These are phyloP conservation scores for Cucumis melo DNA, from an alignment of 306 rosid species.

Conservation along the genomic window DNA sequence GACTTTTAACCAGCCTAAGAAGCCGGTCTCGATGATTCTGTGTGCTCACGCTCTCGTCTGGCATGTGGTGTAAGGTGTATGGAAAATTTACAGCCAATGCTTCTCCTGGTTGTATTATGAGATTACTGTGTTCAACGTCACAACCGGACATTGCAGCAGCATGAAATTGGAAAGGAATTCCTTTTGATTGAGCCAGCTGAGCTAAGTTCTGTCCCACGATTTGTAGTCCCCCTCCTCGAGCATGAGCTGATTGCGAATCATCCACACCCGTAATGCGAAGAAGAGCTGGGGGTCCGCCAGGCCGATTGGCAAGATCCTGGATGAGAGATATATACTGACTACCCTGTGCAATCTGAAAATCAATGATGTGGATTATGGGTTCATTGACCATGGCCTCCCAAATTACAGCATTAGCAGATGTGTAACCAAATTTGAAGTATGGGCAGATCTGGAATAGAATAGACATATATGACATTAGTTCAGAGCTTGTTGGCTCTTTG, in stretches of 20 bases:
- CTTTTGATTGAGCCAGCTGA: conserved; percentile 22
- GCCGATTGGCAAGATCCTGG: conserved; percentile 38
- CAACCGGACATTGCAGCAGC: conserved; percentile 65
- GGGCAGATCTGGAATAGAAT: conserved; percentile 52
- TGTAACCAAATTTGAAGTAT: conserved; percentile 64
- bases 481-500: conserved; percentile 59
- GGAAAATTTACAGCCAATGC: conserved; percentile 76
- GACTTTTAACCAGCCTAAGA: conserved; percentile 57
- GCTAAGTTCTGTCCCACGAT: conserved; percentile 44
- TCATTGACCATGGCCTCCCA: conserved; percentile 56
- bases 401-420: conserved; percentile 53
- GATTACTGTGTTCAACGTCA: conserved; percentile 35
- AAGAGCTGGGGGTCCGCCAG: conserved; percentile 39
- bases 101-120: conserved; percentile 40
- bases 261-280: conserved; percentile 73
- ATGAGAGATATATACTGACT: conserved; percentile 59
- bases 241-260: conserved; percentile 69
- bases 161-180: conserved; percentile 66
- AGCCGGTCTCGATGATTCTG: conserved; percentile 75
- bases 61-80: conserved; percentile 74
- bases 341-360: conserved; percentile 94
- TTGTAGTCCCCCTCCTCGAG: conserved; percentile 86
- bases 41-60: conserved; percentile 95
- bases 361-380: conserved; percentile 64
- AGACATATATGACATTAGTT: conserved; percentile 68